A percentile compares a stretch with the other conserved stretches of the same genome.
Evolutionary conservation across 1,284 basidiomycete species (phyloP).

Genomic region (Trametes sp.): DNA sequence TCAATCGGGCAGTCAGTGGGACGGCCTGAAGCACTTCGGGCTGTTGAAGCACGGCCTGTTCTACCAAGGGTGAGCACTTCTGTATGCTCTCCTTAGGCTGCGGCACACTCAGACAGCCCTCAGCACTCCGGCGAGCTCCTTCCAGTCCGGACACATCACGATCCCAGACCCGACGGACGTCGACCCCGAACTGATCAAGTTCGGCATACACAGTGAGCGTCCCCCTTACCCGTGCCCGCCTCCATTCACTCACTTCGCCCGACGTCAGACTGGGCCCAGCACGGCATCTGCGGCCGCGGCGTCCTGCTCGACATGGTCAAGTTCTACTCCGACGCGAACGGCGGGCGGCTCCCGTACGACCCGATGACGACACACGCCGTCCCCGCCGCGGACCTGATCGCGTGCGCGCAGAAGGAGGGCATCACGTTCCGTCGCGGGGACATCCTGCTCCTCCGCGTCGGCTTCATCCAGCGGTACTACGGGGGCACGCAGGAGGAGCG

Average conservation of each 20-base stretch:
- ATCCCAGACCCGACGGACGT: constrained; percentile 59
- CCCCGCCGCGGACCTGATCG: constrained; percentile 64
- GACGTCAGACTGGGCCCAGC: constrained; percentile 70
- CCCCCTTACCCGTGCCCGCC: background rate
- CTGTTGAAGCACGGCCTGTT: constrained; percentile 61
- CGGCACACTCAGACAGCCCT: background rate
- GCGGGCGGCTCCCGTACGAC: constrained; percentile 61
- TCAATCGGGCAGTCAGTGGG: constrained; percentile 81
- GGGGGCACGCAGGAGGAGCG: constrained; percentile 53
- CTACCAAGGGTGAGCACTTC: constrained; percentile 55
- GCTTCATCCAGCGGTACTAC: constrained; percentile 71
- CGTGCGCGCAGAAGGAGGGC: constrained; percentile 63
- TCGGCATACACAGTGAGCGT: constrained; percentile 73
- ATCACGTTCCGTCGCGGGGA: constrained; percentile 61
- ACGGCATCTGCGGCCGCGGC: constrained; percentile 77
- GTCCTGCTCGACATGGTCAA: constrained; percentile 72
- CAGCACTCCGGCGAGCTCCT: constrained; percentile 52
- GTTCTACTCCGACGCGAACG: constrained; percentile 54
- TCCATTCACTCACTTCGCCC: background rate
- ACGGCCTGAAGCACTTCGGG: constrained; percentile 71
- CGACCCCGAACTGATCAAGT: constrained; percentile 56
- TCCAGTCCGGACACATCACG: constrained; percentile 54
- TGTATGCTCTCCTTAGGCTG: background rate
- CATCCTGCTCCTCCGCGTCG: constrained; percentile 66
- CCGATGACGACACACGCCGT: constrained; percentile 70